Conservation (phyloP, 2,329 filamentous ascomycete genomes). For the Neonectria magnoliae region DNA sequence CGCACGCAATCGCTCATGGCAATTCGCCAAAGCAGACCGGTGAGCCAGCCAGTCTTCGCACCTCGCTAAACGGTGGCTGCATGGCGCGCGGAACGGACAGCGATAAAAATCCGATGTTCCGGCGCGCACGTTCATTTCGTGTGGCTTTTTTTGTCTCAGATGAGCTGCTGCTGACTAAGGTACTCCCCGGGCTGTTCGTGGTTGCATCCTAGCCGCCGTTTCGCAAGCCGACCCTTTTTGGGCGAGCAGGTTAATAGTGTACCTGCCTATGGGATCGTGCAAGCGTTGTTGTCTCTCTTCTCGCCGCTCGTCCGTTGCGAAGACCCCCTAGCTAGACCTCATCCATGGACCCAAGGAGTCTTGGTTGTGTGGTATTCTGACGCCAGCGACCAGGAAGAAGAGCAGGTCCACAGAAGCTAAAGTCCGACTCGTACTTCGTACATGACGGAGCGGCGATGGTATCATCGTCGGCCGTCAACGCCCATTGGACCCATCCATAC, state of each 20-base stretch:
- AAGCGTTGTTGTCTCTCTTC: conserved; percentile 35
- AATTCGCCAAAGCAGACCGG: neutral
- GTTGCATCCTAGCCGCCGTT: conserved; percentile 17
- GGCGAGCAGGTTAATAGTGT: neutral
- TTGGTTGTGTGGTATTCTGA: neutral
- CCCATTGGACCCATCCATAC: neutral
- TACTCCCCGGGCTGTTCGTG: neutral
- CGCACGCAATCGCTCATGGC: conserved; percentile 16
- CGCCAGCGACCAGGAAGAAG: neutral
- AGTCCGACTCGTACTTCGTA: neutral
- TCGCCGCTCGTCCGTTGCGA: conserved; percentile 8
- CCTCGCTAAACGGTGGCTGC: conserved; percentile 1
- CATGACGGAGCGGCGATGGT: conserved; percentile 1
- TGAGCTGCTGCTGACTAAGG: neutral
- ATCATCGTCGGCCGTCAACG: conserved; percentile 2
- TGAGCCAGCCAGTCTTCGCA: neutral
- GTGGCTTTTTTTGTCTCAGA: neutral
- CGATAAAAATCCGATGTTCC: conserved; percentile 8
- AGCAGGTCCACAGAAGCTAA: conserved; percentile 9
- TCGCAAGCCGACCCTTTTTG: conserved; percentile 5
- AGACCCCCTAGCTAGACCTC: conserved; percentile 1
- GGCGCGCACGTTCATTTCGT: neutral
- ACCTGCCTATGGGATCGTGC: neutral
- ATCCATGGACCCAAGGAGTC: conserved; percentile 3
- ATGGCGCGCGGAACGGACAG: conserved; percentile 12